Percentiles rank a stretch among this genome's conserved stretches.
phyloP scores from a whole-genome alignment of 305 asterid genomes.

The Ajuga reptans region DNA sequence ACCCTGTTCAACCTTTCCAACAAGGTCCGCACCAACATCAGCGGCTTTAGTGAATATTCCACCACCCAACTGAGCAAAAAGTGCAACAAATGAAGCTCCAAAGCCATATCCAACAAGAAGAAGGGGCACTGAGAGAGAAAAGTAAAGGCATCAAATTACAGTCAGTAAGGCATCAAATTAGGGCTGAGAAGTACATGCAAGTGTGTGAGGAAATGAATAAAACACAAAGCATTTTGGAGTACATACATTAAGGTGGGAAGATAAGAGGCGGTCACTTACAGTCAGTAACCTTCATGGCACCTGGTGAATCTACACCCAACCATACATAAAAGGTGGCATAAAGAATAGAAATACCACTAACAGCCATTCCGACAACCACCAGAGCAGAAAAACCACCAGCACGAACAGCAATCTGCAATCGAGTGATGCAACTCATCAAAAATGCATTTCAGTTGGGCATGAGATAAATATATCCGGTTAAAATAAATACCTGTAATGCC shows the following conservation, averaged over 20 bases:
- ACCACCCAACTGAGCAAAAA: conserved; percentile 99
- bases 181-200: conserved; percentile 15
- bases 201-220: conserved; percentile 12
- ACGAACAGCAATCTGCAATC: conserved; percentile 86
- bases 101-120: conserved; percentile 99
- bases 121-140: conserved; percentile 74
- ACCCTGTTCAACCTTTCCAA: conserved; percentile 99
- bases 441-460: conserved; percentile 15
- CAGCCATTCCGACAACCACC: conserved; percentile 99
- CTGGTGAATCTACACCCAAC: conserved; percentile 84
- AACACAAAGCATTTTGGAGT: conserved; percentile 4
- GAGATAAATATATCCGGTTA: conserved; percentile 12
- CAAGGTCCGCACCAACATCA: conserved; percentile 99
- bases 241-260: conserved; percentile 16
- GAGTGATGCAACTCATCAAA: conserved; percentile 24
- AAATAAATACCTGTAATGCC: conserved; percentile 75
- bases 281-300: conserved; percentile 85
- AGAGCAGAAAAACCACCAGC: conserved; percentile 99
- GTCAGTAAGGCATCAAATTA: conserved; percentile 20
- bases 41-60: conserved; percentile 99
- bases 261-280: conserved; percentile 49
- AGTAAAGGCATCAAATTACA: conserved; percentile 18
- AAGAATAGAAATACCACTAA: conserved; percentile 79
- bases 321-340: conserved; percentile 83
- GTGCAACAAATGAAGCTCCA: conserved; percentile 99